Conservation (phyloP, 2,329 filamentous ascomycete species). For the Colletotrichum incanum region DNA sequence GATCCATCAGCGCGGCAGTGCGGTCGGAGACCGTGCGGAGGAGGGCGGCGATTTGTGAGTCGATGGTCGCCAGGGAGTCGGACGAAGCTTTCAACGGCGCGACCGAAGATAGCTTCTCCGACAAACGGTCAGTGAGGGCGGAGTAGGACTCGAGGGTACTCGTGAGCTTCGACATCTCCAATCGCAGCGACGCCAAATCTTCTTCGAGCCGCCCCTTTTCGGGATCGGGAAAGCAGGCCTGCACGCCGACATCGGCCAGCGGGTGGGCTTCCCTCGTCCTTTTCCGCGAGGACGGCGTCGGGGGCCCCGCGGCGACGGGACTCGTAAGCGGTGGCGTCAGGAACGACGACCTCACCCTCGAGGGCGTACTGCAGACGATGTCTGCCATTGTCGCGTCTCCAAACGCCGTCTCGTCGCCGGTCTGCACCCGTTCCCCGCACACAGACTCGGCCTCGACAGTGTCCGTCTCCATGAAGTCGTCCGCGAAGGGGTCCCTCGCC, state of each 20-base stretch:
- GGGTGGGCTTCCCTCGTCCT: constrained; percentile 45
- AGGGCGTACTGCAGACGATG: constrained; percentile 67
- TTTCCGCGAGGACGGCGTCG: constrained; percentile 56
- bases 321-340: constrained; percentile 72
- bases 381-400: constrained; percentile 68
- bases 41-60: constrained; percentile 60
- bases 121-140: constrained; percentile 56
- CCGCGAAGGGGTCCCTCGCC: constrained; percentile 62
- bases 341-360: constrained; percentile 62
- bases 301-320: constrained; percentile 51
- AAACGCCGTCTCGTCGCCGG: constrained; percentile 60
- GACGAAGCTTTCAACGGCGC: constrained; percentile 42
- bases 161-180: constrained; percentile 65
- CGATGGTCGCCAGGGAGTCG: constrained; percentile 50
- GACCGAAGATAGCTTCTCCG: constrained; percentile 54
- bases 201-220: constrained; percentile 61
- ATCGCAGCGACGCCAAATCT: constrained; percentile 64
- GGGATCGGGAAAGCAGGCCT: constrained; percentile 59
- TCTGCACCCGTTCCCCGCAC: constrained; percentile 64
- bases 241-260: constrained; percentile 55
- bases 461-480: constrained; percentile 59
- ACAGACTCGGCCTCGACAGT: constrained; percentile 60
- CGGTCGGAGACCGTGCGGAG: constrained; percentile 65
- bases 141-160: constrained; percentile 65
- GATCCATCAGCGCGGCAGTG: constrained; percentile 61